phyloP scores from a whole-genome alignment of 106 monocot genomes.

The Posidonia australis region DNA sequence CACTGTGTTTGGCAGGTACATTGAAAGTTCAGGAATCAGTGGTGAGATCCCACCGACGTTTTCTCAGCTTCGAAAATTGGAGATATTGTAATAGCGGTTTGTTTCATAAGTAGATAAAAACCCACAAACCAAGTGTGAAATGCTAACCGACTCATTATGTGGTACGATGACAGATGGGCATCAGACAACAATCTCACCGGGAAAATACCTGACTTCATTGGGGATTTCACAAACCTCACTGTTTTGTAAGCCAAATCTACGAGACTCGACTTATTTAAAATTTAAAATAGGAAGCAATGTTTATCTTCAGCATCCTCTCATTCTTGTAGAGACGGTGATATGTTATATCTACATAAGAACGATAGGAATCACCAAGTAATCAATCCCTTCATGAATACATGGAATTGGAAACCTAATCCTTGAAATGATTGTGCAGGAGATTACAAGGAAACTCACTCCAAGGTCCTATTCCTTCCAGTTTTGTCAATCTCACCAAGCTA shows the following conservation, averaged over 20 bases:
- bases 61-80: constrained; percentile 12
- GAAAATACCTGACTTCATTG: too few species aligned
- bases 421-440: constrained; percentile 8
- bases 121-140: too few species aligned
- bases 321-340: too few species aligned
- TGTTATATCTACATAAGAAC: too few species aligned
- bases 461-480: constrained; percentile 20
- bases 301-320: too few species aligned
- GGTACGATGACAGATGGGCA: constrained; percentile 48
- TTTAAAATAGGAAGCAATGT: too few species aligned
- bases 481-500: constrained; percentile 9
- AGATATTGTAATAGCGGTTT: constrained; percentile 14
- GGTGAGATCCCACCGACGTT: constrained; percentile 17
- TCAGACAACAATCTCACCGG: constrained; percentile 70
- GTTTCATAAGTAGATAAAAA: too few species aligned
- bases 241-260: not conserved
- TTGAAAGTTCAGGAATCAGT: constrained; percentile 16
- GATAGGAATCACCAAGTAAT: too few species aligned
- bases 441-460: constrained; percentile 16
- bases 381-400: too few species aligned
- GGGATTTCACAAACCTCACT: not conserved
- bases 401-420: too few species aligned
- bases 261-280: too few species aligned
- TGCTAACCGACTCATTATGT: too few species aligned
- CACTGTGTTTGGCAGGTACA: constrained; percentile 9